A percentile compares a stretch with the other conserved stretches of the same genome.
Conservation (phyloP, 2,329 filamentous ascomycete genomes). For the Microascus cirrosus region DNA sequence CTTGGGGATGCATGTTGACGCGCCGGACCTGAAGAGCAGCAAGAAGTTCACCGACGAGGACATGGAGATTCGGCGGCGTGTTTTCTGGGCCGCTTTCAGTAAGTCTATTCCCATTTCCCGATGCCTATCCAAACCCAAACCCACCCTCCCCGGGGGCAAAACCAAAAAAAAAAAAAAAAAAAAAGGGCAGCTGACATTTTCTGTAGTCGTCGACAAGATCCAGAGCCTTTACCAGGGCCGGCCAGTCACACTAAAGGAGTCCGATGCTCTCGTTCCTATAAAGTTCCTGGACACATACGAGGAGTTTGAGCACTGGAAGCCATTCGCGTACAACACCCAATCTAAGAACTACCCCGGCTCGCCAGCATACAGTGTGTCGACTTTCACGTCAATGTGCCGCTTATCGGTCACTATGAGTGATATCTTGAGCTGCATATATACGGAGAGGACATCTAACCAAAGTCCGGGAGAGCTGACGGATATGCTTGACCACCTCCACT, state of each 20-base stretch:
- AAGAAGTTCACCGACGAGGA: conserved; percentile 30
- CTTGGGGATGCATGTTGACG: conserved; percentile 37
- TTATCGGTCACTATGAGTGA: conserved; percentile 35
- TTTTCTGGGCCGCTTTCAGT: conserved; percentile 32
- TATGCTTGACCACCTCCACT: conserved; percentile 24
- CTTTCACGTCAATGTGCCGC: conserved; percentile 26
- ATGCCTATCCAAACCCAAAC: neutral
- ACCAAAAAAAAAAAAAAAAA: no score
- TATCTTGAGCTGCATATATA: conserved; percentile 32
- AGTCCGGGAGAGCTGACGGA: conserved; percentile 20
- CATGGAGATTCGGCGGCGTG: conserved; percentile 29
- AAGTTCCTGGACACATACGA: conserved; percentile 37
- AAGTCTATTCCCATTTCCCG: neutral
- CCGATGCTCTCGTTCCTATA: conserved; percentile 32
- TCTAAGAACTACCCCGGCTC: conserved; percentile 16
- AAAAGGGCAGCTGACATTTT: neutral
- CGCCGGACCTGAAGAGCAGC: conserved; percentile 15
- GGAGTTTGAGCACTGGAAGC: conserved; percentile 39
- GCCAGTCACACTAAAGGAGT: conserved; percentile 32
- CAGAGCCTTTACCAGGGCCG: conserved; percentile 44
- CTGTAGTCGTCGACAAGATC: conserved; percentile 32
- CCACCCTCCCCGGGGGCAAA: no score
- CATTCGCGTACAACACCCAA: conserved; percentile 25
- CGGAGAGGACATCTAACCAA: conserved; percentile 25
- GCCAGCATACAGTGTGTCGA: conserved; percentile 29